Conservation (phyloP, 495 filamentous ascomycete species). For the Sporormia fimetaria region DNA sequence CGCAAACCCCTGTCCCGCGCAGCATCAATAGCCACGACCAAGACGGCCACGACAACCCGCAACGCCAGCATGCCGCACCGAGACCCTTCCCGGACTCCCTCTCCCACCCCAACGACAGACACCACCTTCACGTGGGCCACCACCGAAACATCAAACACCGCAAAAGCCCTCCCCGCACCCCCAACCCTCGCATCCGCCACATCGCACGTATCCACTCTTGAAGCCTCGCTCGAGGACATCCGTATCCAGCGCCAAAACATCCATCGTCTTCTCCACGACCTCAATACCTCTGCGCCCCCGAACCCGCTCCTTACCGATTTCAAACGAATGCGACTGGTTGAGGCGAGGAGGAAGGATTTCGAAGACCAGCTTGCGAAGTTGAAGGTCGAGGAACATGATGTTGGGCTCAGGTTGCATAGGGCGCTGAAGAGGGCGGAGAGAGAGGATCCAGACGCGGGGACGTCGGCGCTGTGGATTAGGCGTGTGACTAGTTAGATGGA, state of each 20-base stretch:
- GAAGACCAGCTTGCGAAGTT: conserved; percentile 67
- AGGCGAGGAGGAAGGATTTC: conserved; percentile 58
- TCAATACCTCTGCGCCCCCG: conserved; percentile 37
- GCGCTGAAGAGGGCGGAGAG: conserved; percentile 55
- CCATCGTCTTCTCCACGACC: conserved; percentile 35
- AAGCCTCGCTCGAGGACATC: conserved; percentile 56
- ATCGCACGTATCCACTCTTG: conserved; percentile 54
- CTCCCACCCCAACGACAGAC: conserved; percentile 32
- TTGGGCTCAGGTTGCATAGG: conserved; percentile 70
- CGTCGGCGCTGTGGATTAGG: conserved; percentile 73
- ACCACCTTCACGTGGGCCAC: conserved; percentile 29
- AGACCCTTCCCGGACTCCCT: conserved; percentile 8
- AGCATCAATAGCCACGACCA: conserved; percentile 2
- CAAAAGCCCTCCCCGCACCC: conserved; percentile 48
- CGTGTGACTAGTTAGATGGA: conserved; percentile 32
- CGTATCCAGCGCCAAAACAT: conserved; percentile 57
- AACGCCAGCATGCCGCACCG: no score
- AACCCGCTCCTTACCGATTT: conserved; percentile 47
- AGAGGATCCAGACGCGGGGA: conserved; percentile 46
- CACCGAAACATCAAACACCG: conserved; percentile 33
- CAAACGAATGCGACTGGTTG: conserved; percentile 53
- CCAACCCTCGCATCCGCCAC: conserved; percentile 47
- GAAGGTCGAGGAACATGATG: conserved; percentile 69
- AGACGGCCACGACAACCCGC: neutral
- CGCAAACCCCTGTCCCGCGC: conserved; percentile 16